A percentile compares a stretch with the other conserved stretches of the same genome.
Evolutionary conservation across 306 rosid species (phyloP).

Genomic region (Notholithocarpus densiflorus): DNA sequence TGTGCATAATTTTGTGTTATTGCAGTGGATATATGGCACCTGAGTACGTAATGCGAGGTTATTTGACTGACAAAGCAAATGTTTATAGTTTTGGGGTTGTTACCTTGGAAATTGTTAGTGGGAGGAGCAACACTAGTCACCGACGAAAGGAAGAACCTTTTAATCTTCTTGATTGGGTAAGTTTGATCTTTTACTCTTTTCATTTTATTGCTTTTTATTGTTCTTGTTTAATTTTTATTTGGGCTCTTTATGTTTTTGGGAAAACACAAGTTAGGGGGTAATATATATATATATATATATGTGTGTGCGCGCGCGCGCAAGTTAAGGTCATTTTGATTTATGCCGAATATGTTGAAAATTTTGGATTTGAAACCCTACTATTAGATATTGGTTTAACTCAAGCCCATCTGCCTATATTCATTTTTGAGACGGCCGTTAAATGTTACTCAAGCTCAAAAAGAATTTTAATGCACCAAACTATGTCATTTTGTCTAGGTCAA

Average conservation of each 20-base stretch:
- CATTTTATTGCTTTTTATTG: not conserved
- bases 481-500: too few species aligned
- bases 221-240: not conserved
- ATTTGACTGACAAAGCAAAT: slow-evolving; percentile 34
- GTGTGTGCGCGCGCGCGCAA: fast-evolving
- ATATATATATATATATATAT: too few species aligned
- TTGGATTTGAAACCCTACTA: too few species aligned
- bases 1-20: not conserved
- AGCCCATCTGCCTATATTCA: too few species aligned
- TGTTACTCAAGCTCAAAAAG: too few species aligned
- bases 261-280: not conserved
- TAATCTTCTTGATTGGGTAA: slow-evolving; percentile 37
- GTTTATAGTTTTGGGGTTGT: slow-evolving; percentile 35
- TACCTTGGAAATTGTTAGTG: slow-evolving; percentile 25
- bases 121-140: slow-evolving; percentile 17
- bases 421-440: too few species aligned
- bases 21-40: slow-evolving; percentile 41
- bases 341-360: too few species aligned
- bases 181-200: not conserved
- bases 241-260: not conserved
- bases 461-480: too few species aligned
- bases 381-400: too few species aligned
- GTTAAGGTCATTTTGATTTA: too few species aligned
- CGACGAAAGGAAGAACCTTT: not conserved
- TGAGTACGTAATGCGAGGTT: slow-evolving; percentile 28